phyloP scores from a whole-genome alignment of 2,329 filamentous ascomycete genomes.

The Ascochyta rabiei region DNA sequence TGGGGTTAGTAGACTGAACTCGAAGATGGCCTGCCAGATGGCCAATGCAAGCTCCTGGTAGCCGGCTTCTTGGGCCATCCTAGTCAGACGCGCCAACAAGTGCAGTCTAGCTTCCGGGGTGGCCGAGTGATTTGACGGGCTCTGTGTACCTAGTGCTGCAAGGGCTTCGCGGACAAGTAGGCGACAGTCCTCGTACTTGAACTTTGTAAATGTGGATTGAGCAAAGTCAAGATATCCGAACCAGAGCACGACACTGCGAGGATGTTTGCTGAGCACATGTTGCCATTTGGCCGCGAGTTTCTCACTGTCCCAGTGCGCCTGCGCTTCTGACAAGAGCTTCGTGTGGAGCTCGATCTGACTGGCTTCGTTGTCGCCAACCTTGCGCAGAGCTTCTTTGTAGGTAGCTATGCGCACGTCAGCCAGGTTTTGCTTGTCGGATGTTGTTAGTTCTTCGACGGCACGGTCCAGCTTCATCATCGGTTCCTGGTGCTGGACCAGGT shows the following conservation, averaged over 20 bases:
- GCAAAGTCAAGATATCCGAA: constrained; percentile 72
- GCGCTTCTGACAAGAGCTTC: constrained; percentile 74
- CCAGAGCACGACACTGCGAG: constrained; percentile 71
- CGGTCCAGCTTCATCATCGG: constrained; percentile 62
- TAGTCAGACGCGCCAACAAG: constrained; percentile 74
- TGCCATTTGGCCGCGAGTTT: constrained; percentile 70
- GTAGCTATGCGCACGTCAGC: constrained; percentile 81
- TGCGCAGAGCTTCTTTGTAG: constrained; percentile 75
- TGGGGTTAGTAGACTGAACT: constrained; percentile 71
- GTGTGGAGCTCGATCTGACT: constrained; percentile 67
- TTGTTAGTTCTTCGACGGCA: constrained; percentile 54
- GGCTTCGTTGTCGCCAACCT: constrained; percentile 53
- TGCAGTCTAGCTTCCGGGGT: constrained; percentile 58
- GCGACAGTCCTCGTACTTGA: constrained; percentile 71
- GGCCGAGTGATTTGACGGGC: not conserved
- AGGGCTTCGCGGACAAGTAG: constrained; percentile 66
- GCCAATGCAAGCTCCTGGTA: constrained; percentile 78
- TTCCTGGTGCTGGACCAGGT: constrained; percentile 80
- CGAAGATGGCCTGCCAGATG: constrained; percentile 82
- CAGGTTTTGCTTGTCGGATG: constrained; percentile 69
- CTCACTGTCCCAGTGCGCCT: constrained; percentile 73
- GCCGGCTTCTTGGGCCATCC: constrained; percentile 76
- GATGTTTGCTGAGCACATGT: constrained; percentile 61
- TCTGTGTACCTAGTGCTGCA: constrained; percentile 36
- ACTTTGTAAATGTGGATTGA: constrained; percentile 70